phyloP scores from a whole-genome alignment of 129 eudicot species.

The Artemisia tridentata region DNA sequence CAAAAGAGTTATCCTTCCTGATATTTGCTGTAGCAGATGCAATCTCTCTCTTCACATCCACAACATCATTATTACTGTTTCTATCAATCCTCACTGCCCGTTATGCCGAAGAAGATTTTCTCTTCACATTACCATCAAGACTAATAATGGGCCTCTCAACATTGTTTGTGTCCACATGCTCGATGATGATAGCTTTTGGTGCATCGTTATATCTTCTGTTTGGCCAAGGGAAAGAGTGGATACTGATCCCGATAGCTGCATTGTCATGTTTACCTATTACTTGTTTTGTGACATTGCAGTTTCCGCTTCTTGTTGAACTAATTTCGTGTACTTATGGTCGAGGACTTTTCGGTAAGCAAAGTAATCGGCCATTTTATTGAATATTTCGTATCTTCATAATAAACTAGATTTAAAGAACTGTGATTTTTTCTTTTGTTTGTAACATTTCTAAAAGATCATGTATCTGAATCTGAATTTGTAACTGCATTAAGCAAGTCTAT shows the following conservation, averaged over 20 bases:
- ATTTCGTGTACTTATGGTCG: conserved; percentile 37
- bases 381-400: neutral
- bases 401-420: neutral
- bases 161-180: conserved; percentile 35
- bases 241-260: conserved; percentile 30
- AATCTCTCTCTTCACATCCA: conserved; percentile 43
- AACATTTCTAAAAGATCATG: neutral
- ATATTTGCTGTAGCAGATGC: conserved; percentile 44
- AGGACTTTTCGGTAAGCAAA: conserved; percentile 37
- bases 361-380: conserved; percentile 37
- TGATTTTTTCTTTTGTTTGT: neutral
- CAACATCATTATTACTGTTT: conserved; percentile 40
- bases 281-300: conserved; percentile 35
- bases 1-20: conserved; percentile 28
- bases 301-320: conserved; percentile 41
- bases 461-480: neutral
- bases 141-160: conserved; percentile 38
- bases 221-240: conserved; percentile 38
- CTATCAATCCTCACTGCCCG: conserved; percentile 43
- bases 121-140: conserved; percentile 35
- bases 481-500: neutral
- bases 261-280: conserved; percentile 37
- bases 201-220: conserved; percentile 37
- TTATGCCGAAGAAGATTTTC: conserved; percentile 44
- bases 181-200: conserved; percentile 41